Conservation (phyloP, 2,329 filamentous ascomycete genomes). For the Aspergillus ibericus region DNA sequence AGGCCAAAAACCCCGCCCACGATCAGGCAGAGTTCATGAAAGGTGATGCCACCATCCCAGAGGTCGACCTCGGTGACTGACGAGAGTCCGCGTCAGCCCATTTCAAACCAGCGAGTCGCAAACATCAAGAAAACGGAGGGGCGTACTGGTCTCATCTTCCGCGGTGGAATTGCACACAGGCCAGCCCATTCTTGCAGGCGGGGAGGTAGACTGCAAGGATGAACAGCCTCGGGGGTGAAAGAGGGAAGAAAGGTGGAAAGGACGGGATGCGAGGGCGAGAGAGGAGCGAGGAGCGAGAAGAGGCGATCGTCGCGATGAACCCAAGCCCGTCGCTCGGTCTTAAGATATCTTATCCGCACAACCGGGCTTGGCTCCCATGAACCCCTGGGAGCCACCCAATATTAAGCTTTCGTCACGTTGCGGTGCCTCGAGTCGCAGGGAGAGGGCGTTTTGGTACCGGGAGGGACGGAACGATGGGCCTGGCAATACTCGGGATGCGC, state of each 20-base stretch:
- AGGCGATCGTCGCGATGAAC: not conserved
- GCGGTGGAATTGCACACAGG: slow-evolving; percentile 53
- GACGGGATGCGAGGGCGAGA: slow-evolving; percentile 4
- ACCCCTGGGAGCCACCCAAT: slow-evolving; percentile 7
- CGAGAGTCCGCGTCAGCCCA: slow-evolving; percentile 3
- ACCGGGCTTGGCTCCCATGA: slow-evolving; percentile 7
- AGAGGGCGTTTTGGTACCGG: not conserved
- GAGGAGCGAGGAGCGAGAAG: not conserved
- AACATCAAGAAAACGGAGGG: slow-evolving; percentile 1
- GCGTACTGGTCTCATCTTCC: slow-evolving; percentile 47
- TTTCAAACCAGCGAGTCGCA: not conserved
- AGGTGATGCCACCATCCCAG: slow-evolving; percentile 54
- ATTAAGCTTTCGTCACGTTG: slow-evolving; percentile 3
- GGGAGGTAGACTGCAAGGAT: slow-evolving; percentile 8
- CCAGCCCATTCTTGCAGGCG: slow-evolving; percentile 41
- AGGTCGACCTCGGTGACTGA: slow-evolving; percentile 51
- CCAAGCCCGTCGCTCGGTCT: not conserved
- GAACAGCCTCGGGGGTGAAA: slow-evolving; percentile 1
- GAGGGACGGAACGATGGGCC: not conserved
- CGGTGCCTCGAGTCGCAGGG: not conserved
- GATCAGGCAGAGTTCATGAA: slow-evolving; percentile 58
- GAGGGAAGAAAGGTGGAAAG: slow-evolving; percentile 12
- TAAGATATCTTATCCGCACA: slow-evolving; percentile 11
- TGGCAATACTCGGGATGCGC: not conserved
- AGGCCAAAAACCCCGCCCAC: slow-evolving; percentile 55